Conservation (phyloP, 352 stramenopile genomes). For the Phytopythium cucurbitacearum region DNA sequence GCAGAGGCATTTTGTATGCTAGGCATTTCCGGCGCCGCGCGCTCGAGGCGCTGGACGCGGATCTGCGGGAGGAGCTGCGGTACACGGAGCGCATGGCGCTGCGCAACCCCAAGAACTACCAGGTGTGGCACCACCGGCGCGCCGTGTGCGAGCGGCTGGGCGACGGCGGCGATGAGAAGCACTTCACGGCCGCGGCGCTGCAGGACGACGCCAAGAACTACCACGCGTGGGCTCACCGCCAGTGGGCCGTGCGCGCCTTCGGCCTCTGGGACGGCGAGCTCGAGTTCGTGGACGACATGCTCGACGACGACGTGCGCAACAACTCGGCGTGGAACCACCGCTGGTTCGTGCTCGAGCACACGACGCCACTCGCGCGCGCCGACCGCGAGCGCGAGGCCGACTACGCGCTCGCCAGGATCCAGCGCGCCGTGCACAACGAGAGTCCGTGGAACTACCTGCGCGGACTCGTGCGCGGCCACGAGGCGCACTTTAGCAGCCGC, state of each 20-base stretch:
- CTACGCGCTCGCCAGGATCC: conserved; percentile 71
- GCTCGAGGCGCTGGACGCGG: conserved; percentile 74
- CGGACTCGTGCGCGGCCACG: conserved; percentile 52
- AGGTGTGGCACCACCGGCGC: conserved; percentile 98
- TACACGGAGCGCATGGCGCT: conserved; percentile 87
- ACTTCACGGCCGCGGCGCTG: conserved; percentile 91
- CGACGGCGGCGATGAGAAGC: conserved; percentile 87
- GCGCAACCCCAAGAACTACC: conserved; percentile 98
- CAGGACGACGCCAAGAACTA: conserved; percentile 98
- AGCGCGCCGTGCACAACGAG: conserved; percentile 82
- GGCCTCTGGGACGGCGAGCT: conserved; percentile 92
- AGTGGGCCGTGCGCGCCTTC: conserved; percentile 91
- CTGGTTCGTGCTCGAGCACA: conserved; percentile 80
- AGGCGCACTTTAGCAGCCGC: conserved; percentile 29
- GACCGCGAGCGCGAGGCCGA: conserved; percentile 61
- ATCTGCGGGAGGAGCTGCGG: conserved; percentile 62
- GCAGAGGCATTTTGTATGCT: too few species aligned
- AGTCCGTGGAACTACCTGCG: conserved; percentile 91
- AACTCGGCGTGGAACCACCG: conserved; percentile 94
- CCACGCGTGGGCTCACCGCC: conserved; percentile 97
- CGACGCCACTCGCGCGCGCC: conserved; percentile 22
- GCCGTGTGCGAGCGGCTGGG: conserved; percentile 87
- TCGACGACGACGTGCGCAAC: conserved; percentile 93
- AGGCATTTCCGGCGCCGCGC: conserved; percentile 88
- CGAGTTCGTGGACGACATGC: conserved; percentile 84